Conservation (phyloP, 768 basidiomycete genomes). For the Naematelia aurantialba region DNA sequence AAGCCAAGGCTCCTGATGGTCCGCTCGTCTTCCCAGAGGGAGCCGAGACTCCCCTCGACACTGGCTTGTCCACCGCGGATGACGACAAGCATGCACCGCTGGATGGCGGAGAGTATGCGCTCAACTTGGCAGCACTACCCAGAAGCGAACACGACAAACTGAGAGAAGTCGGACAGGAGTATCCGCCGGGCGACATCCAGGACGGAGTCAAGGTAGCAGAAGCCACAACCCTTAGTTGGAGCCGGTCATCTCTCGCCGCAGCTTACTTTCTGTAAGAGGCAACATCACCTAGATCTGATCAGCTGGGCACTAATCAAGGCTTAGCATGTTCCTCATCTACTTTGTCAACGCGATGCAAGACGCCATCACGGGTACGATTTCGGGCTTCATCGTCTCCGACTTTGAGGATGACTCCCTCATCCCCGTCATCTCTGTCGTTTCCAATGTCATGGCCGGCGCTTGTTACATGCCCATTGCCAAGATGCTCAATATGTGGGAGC, state of each 20-base stretch:
- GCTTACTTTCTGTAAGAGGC: slow-evolving; percentile 23
- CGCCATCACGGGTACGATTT: slow-evolving; percentile 29
- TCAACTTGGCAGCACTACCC: background rate
- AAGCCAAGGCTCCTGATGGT: too few relatives aligned
- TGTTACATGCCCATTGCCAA: slow-evolving; percentile 32
- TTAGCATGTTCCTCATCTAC: slow-evolving; percentile 36
- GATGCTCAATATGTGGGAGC: slow-evolving; percentile 33
- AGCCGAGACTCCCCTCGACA: too few relatives aligned
- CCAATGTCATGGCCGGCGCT: slow-evolving; percentile 25
- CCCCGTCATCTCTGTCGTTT: slow-evolving; percentile 34
- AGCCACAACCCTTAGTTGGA: slow-evolving; percentile 25
- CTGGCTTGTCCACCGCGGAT: background rate
- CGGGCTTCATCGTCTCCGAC: slow-evolving; percentile 26
- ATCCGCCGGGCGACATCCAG: slow-evolving; percentile 5
- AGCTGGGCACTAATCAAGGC: background rate
- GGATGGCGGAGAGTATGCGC: slow-evolving; percentile 1
- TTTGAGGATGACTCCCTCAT: slow-evolving; percentile 42
- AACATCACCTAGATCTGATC: background rate
- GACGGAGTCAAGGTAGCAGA: slow-evolving; percentile 20
- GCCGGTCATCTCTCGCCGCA: slow-evolving; percentile 6
- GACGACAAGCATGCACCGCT: background rate
- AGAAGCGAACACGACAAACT: background rate
- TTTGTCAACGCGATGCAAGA: slow-evolving; percentile 31
- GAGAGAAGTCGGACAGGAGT: background rate
- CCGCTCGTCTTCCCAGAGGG: too few relatives aligned